A percentile compares a stretch with the other conserved stretches of the same genome.
Conservation (phyloP, 352 stramenopile species). For the Globisporangium paroecandrum region DNA sequence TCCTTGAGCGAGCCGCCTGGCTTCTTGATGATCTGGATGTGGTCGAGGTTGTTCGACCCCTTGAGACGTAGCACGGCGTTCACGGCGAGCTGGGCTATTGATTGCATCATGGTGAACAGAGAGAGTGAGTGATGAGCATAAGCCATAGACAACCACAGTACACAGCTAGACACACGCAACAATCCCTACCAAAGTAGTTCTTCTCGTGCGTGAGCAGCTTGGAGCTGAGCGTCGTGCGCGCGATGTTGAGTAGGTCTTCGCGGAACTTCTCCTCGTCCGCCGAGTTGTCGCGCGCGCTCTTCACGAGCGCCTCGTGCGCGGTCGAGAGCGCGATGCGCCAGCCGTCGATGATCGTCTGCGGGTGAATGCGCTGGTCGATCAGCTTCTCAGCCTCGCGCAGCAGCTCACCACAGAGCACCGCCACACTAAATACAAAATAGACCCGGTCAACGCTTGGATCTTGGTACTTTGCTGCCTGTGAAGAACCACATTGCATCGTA, state of each 20-base stretch:
- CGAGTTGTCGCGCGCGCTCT: conserved; percentile 80
- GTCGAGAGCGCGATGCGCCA: conserved; percentile 93
- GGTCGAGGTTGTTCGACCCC: conserved; percentile 94
- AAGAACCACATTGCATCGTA: conserved; percentile 9
- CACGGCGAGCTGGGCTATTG: conserved; percentile 86
- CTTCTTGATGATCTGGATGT: conserved; percentile 99
- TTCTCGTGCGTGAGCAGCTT: conserved; percentile 99
- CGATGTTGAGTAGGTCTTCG: conserved; percentile 96
- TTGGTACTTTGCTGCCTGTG: too few relatives aligned
- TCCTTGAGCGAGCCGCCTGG: conserved; percentile 93
- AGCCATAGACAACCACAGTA: too few relatives aligned
- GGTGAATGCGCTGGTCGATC: conserved; percentile 95
- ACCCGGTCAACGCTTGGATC: too few relatives aligned
- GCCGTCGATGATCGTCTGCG: conserved; percentile 98
- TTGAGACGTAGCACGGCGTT: conserved; percentile 96
- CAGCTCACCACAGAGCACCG: conserved; percentile 96
- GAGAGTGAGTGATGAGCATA: too few relatives aligned
- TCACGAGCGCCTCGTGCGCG: conserved; percentile 89
- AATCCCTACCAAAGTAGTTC: conserved; percentile 90
- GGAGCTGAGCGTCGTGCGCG: conserved; percentile 96
- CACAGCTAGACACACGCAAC: too few relatives aligned
- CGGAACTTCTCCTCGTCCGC: conserved; percentile 86
- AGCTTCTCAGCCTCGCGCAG: conserved; percentile 97
- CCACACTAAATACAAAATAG: conserved; percentile 49
- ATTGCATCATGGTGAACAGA: not conserved